Conservation (phyloP, 148 eudicot species). For the Amaranthus hypochondriacus region DNA sequence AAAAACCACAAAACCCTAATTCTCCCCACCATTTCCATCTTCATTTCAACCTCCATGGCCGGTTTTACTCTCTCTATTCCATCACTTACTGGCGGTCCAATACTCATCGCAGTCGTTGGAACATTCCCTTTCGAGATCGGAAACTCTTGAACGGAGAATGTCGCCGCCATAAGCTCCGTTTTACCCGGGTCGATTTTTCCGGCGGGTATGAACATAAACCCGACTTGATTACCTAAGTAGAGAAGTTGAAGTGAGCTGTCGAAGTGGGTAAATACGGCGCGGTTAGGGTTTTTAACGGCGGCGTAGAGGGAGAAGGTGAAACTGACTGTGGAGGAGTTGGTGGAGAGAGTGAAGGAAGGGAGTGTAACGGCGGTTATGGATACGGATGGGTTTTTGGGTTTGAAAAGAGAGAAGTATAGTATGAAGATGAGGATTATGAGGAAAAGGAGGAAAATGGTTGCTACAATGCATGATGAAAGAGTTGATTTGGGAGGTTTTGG, state of each 20-base stretch:
- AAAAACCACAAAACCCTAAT: constrained; percentile 34
- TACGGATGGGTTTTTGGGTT: constrained; percentile 57
- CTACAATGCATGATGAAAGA: constrained; percentile 70
- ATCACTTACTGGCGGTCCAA: constrained; percentile 35
- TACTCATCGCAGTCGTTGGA: constrained; percentile 6
- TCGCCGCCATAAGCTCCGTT: constrained; percentile 61
- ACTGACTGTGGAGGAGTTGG: constrained; percentile 46
- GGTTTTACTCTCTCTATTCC: constrained; percentile 30
- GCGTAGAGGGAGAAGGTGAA: constrained; percentile 87
- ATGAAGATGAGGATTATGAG: constrained; percentile 46
- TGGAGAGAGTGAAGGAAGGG: constrained; percentile 62
- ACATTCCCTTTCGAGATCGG: constrained; percentile 36
- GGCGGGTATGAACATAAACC: constrained; percentile 81
- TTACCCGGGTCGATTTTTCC: constrained; percentile 53
- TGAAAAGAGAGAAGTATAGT: constrained; percentile 68
- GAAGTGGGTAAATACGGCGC: constrained; percentile 63
- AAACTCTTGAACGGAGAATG: constrained; percentile 59
- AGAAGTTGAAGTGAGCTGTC: constrained; percentile 73
- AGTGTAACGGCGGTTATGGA: constrained; percentile 59
- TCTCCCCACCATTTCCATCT: constrained; percentile 33
- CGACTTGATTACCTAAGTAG: constrained; percentile 61
- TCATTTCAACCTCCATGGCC: constrained; percentile 33
- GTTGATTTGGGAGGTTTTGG: constrained; percentile 32
- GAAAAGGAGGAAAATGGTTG: constrained; percentile 63
- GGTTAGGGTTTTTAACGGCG: constrained; percentile 73